These are phyloP conservation scores for Alternaria metachromatica DNA, from an alignment of 2,329 filamentous ascomycete genomes.

Conservation along the genomic window DNA sequence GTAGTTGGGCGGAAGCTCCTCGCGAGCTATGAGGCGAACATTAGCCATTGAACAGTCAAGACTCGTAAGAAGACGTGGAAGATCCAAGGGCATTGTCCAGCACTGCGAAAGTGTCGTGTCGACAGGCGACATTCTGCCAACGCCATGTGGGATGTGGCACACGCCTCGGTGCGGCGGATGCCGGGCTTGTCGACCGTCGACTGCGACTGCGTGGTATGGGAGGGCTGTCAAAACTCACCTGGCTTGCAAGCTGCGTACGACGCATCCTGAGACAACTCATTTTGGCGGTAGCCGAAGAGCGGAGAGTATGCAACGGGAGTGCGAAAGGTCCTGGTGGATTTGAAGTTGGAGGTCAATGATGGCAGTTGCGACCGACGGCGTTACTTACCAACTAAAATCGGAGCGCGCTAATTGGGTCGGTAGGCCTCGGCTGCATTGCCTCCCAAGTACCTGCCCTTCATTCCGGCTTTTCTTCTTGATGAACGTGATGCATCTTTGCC, in stretches of 20 bases:
- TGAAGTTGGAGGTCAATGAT: constrained; percentile 33
- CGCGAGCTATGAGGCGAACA: constrained; percentile 61
- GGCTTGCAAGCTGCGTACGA: constrained; percentile 47
- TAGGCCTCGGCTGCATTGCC: constrained; percentile 37
- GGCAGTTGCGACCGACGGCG: constrained; percentile 21
- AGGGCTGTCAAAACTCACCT: constrained; percentile 39
- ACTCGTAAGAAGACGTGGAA: background rate
- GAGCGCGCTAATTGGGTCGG: constrained; percentile 34
- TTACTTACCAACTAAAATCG: constrained; percentile 28
- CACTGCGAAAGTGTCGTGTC: background rate
- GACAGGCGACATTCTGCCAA: constrained; percentile 12
- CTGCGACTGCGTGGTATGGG: constrained; percentile 14
- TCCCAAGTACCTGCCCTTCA: constrained; percentile 20
- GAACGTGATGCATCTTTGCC: constrained; percentile 18
- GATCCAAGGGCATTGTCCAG: background rate
- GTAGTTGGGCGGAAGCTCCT: constrained; percentile 68
- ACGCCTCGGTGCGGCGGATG: constrained; percentile 35
- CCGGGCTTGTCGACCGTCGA: constrained; percentile 21
- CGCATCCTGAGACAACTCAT: constrained; percentile 51
- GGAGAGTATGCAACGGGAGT: constrained; percentile 28
- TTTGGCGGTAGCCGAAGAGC: constrained; percentile 38
- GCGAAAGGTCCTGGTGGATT: constrained; percentile 31
- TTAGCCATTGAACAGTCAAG: constrained; percentile 38
- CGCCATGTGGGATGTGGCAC: constrained; percentile 31
- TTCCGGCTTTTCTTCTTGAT: constrained; percentile 38